Evolutionary conservation across 768 basidiomycete genomes (phyloP), one percentile per base, ranked within the genome.

Genomic region (Paxillus ammoniavirescens): DNA sequence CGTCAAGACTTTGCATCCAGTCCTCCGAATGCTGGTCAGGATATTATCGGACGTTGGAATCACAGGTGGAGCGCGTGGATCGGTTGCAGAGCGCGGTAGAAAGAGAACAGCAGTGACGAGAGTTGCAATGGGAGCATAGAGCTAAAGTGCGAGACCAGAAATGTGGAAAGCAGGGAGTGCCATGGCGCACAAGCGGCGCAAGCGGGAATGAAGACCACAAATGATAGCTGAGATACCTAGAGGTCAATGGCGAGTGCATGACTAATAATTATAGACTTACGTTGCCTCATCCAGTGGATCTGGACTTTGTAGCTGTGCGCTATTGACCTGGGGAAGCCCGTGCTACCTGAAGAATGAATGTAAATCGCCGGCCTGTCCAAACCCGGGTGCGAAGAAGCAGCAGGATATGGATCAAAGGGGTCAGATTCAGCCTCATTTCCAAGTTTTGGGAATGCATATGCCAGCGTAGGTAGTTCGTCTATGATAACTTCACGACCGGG

Each of bases 251-350:
- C 3, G 36, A 28, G 18, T 30, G 23, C 26, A 36, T 12, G 37
- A 41, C 30, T 5, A 51, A 42, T 13, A n/a, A 36, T 18, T 3
- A 17, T 17, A 18, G 26, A 49, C 71, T 54, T 58, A 78, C 76
- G 56, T 17, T 70, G 62, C 2, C 55, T 43, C 18, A 66, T 58
- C 71, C 75, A 74, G 36, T 75, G 64, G 2, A 66, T 48, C 18
- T 76, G 49, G 2, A 60, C 58, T 23, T 58, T 61, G 48, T 73
- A 66, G 0, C 65, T 71, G 28, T 72, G 64, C 1, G 67, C 53
- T 28, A 81, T 73, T 4, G 75, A 57, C 54, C 77, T 79, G 0
- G 79, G 78, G 40, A 75, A 64, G 4, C 79, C 79, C 0, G 79
- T 79, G 40, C 76, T 79, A 9, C 79, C 65, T 0, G 57, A 65